Base-by-base conservation (phyloP, 1,139 yeast genomes). In the Komagataea norvegica region DNA sequence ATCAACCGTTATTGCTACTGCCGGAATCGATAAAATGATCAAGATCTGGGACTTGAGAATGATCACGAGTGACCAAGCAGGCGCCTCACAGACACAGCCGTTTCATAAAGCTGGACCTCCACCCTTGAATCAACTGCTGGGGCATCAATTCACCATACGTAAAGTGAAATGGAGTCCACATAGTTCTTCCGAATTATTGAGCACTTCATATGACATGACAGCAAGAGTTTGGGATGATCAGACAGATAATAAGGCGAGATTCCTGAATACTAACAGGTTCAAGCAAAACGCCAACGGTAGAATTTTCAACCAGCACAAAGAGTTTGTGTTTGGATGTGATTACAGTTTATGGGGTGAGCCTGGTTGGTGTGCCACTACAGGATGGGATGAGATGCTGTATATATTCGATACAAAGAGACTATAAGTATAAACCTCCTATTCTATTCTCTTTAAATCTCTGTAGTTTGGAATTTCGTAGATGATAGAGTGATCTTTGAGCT, bases 341-440 rank as follows among this genome's bases (percentile, higher is more conserved):
- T 91, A 95, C 81, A 82, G 95, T 49, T 63, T 91, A 39, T 91
- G 97, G 96, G 97, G 97, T 8, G 79, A 81, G 48, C 94, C 93
- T 4, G 97, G 96, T 1, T 89, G 94, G 87, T 89, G 83, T 15
- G 95, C 94, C 8, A 79, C 95, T 18, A 82, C 91, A 0, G 96
- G 96, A 1, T 91, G 96, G 96, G 98, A 91, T 62, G 95, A 91
- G 55, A 87, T 85, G 83, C 81, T 88, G 9, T 79, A 82, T 54
- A 72, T 91, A n/a, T 91, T 95, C 95, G 88, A 84, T 52, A 71
- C 79, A 5, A 72, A 76, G 51, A 55, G 76, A 39, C 34, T 35
- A 37, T 27, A 29, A 17, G 28, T 35, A 39, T 10, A 48, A 16
- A 0, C 83, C 84, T 22, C 77, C 73, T 0, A 81, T 81, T 39